These are phyloP conservation scores for Penicillium daleae DNA, from an alignment of 495 filamentous ascomycete genomes.

Conservation along the genomic window DNA sequence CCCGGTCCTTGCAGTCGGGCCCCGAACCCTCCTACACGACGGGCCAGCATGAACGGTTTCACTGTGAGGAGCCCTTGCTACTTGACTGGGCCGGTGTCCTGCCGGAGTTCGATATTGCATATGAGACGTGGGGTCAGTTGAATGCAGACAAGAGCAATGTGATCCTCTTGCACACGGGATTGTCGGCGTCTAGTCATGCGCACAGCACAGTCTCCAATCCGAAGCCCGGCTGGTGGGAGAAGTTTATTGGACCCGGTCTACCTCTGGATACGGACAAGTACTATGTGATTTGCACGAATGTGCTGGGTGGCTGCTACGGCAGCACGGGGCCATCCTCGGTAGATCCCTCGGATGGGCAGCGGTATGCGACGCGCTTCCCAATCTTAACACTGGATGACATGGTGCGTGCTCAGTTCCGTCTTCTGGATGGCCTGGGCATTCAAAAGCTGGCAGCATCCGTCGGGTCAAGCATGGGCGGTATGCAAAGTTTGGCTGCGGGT, in stretches of 20 bases:
- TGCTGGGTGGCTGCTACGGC: constrained; percentile 94
- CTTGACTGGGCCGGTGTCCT: constrained; percentile 94
- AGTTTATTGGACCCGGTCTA: constrained; percentile 89
- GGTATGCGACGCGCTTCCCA: constrained; percentile 93
- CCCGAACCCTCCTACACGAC: constrained; percentile 95
- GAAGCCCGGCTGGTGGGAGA: constrained; percentile 98
- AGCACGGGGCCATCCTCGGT: constrained; percentile 88
- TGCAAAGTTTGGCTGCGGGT: constrained; percentile 95
- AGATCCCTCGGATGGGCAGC: constrained; percentile 85
- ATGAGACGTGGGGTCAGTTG: constrained; percentile 89
- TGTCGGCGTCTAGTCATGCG: constrained; percentile 95
- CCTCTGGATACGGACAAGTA: constrained; percentile 91
- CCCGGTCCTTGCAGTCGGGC: constrained; percentile 70
- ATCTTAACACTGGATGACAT: constrained; percentile 97
- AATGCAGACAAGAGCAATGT: constrained; percentile 85
- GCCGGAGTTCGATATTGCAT: constrained; percentile 84
- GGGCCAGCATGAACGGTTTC: constrained; percentile 76
- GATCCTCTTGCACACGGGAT: constrained; percentile 89
- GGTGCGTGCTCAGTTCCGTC: constrained; percentile 91
- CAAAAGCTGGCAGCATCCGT: constrained; percentile 87
- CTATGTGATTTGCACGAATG: constrained; percentile 94
- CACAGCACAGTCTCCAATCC: constrained; percentile 84
- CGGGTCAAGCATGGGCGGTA: constrained; percentile 96
- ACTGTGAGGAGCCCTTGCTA: constrained; percentile 71
- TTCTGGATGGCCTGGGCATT: constrained; percentile 81